These are phyloP conservation scores for Tricholoma flavovirens DNA, from an alignment of 768 basidiomycete species.

Conservation along the genomic window DNA sequence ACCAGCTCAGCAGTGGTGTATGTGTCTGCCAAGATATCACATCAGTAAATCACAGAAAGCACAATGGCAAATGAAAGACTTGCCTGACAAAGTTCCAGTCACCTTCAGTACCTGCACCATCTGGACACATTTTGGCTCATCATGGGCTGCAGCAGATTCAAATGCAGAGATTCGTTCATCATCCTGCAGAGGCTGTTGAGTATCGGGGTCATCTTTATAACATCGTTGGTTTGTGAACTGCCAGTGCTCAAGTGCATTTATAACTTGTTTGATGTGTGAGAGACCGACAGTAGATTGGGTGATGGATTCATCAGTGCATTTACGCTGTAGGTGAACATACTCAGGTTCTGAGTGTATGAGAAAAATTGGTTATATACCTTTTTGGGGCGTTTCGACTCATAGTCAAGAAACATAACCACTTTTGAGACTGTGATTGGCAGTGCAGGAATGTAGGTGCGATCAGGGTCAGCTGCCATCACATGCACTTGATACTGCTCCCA, in stretches of 20 bases:
- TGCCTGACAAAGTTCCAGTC: no score
- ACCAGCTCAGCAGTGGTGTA: constrained; percentile 13
- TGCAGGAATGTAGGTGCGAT: no score
- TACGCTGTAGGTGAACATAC: neutral
- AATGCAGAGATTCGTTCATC: neutral
- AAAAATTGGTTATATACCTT: neutral
- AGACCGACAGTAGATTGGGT: neutral
- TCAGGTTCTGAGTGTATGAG: neutral
- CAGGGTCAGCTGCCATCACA: no score
- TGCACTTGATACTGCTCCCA: no score
- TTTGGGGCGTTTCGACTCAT: neutral
- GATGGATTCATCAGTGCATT: neutral
- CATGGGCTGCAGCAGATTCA: neutral
- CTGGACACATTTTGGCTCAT: constrained; percentile 14
- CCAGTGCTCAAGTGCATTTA: constrained; percentile 24
- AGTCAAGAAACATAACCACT: neutral
- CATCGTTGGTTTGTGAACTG: constrained; percentile 6
- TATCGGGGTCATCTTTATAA: constrained; percentile 7
- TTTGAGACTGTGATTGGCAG: no score
- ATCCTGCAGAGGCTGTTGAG: constrained; percentile 9
- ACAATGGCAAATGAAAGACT: no score
- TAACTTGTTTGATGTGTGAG: constrained; percentile 19
- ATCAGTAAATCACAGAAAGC: no score
- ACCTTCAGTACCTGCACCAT: constrained; percentile 3
- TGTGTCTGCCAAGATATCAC: neutral